Evolutionary conservation across 1,139 yeast species (phyloP), one percentile per base, ranked within the genome.

Genomic region (Saccharomyces hybrid): DNA sequence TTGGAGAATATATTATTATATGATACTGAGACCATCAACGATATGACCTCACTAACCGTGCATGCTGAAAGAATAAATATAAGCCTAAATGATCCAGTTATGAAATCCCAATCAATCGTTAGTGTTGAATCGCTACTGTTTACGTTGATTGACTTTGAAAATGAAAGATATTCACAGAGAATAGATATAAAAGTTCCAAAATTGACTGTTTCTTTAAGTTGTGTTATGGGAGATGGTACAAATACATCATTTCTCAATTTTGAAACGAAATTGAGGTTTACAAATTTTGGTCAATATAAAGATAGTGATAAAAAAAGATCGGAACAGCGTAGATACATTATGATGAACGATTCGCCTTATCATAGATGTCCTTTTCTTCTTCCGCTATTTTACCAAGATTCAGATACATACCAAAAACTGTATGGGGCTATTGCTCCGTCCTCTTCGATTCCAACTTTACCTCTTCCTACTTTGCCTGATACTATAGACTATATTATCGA

Each of bases 281-380:
- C 89, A 4, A 78, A 82, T 59, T 85, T 89, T 60, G 74, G 78
- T 29, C 84, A 82, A 58, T 80, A 81, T 57, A 71, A 76, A 6
- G 74, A 82, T 52, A 79, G 78, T 64, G 67, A 69, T 1, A 75
- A 75, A 8, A 79, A 78, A 49, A 71, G 82, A 55, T 67, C 67
- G 9, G 66, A 71, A 19, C 96, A 90, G 67, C 84, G 84, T 55
- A 75, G 75, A 5, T 95, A 88, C 67, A 73, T 90, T 2, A 73
- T 80, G 26, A 62, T 75, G 11, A 87, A 88, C 64, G 99, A 93
- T 73, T 87, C 88, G 0, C 91, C 96, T 0, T 89, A 81, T 61
- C 95, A 88, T 62, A 73, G 99, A 53, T 75, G 83, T 24, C 84
- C 95, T 0, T 90, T 89, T 65, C 68, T 91, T 42, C 70, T 91